Conservation (phyloP, 2,329 filamentous ascomycete species). For the Periconia sp. region DNA sequence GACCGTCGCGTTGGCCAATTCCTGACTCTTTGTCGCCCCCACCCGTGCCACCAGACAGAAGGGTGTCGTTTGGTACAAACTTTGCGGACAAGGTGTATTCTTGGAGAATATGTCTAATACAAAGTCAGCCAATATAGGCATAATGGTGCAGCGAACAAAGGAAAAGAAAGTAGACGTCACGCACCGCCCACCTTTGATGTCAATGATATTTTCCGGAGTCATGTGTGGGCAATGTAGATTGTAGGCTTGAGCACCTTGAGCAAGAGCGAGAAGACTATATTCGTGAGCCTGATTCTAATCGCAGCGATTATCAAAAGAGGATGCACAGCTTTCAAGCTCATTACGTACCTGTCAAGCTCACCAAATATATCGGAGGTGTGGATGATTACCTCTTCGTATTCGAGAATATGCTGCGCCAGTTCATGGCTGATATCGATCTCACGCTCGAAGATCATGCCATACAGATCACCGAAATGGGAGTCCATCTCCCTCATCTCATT, state of each 20-base stretch:
- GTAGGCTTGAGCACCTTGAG: constrained; percentile 74
- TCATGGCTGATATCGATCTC: constrained; percentile 87
- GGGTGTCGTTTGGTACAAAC: constrained; percentile 81
- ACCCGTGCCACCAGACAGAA: constrained; percentile 61
- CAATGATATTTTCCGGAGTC: constrained; percentile 68
- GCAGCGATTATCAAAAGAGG: background rate
- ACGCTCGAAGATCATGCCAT: constrained; percentile 81
- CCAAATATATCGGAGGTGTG: constrained; percentile 78
- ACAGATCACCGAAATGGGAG: constrained; percentile 78
- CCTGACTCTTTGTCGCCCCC: constrained; percentile 15
- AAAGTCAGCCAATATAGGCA: background rate
- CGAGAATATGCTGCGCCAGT: constrained; percentile 70
- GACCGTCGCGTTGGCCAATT: constrained; percentile 32
- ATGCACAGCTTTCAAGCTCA: background rate
- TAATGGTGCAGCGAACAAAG: background rate
- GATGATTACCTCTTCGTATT: constrained; percentile 67
- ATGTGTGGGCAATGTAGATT: constrained; percentile 71
- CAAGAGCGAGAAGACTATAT: constrained; percentile 72
- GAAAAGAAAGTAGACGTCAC: too few relatives aligned
- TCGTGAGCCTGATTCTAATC: constrained; percentile 15
- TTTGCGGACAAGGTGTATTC: constrained; percentile 74
- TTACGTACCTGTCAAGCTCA: constrained; percentile 69
- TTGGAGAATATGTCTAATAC: constrained; percentile 72
- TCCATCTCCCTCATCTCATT: constrained; percentile 79
- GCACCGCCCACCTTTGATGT: constrained; percentile 73